Evolutionary conservation across 2,329 filamentous ascomycete species (phyloP).

Genomic region (Coniella vitis): DNA sequence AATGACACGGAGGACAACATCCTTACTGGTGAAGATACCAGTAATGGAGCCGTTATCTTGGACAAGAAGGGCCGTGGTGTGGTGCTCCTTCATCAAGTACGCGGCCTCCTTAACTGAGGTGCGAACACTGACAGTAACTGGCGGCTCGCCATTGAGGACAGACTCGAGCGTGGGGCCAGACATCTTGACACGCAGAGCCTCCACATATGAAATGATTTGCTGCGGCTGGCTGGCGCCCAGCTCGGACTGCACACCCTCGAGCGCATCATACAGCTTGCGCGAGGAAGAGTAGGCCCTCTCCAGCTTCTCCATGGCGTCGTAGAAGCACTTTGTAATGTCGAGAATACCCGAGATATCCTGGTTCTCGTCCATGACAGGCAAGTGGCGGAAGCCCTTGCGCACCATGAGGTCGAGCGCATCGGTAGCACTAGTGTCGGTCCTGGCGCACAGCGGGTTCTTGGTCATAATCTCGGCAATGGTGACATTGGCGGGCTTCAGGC

Average conservation of each 20-base stretch:
- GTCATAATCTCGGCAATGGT: constrained; percentile 99
- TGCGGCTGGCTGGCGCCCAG: constrained; percentile 92
- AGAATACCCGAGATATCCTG: constrained; percentile 97
- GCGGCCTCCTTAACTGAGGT: constrained; percentile 96
- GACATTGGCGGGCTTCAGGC: constrained; percentile 80
- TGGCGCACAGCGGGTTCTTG: constrained; percentile 94
- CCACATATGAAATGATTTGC: constrained; percentile 98
- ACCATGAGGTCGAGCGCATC: constrained; percentile 98
- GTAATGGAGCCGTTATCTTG: constrained; percentile 97
- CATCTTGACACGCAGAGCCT: constrained; percentile 93
- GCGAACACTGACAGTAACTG: constrained; percentile 88
- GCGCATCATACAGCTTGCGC: constrained; percentile 93
- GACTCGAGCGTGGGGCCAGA: constrained; percentile 94
- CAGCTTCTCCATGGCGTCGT: constrained; percentile 99
- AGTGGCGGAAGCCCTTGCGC: constrained; percentile 90
- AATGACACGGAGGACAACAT: constrained; percentile 96
- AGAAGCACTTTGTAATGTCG: constrained; percentile 99
- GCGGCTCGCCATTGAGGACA: constrained; percentile 84
- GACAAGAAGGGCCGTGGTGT: constrained; percentile 91
- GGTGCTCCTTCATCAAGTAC: constrained; percentile 95
- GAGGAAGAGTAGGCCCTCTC: constrained; percentile 97
- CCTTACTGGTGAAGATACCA: constrained; percentile 98
- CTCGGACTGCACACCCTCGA: constrained; percentile 97
- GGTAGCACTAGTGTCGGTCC: constrained; percentile 95
- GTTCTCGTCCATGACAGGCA: constrained; percentile 99